These are phyloP conservation scores for Ramaria sp. DNA, from an alignment of 768 basidiomycete species.

Conservation along the genomic window DNA sequence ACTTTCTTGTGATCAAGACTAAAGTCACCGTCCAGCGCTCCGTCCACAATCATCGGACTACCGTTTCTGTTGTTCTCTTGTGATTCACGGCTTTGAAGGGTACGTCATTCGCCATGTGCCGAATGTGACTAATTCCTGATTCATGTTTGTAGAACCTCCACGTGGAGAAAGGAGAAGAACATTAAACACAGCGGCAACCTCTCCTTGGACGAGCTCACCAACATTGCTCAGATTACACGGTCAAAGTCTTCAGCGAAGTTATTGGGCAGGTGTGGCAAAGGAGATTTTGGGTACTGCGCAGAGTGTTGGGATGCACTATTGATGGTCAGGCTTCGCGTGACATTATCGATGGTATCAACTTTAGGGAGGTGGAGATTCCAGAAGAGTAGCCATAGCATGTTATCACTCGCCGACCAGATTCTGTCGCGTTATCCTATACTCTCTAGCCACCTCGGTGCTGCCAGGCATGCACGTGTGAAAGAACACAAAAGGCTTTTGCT, in stretches of 20 bases:
- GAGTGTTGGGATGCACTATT: slow-evolving; percentile 91
- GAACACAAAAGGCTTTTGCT: slow-evolving; percentile 42
- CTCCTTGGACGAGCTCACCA: slow-evolving; percentile 83
- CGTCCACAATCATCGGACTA: slow-evolving; percentile 99
- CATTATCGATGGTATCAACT: slow-evolving; percentile 78
- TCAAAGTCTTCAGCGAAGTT: slow-evolving; percentile 90
- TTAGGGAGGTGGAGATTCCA: slow-evolving; percentile 77
- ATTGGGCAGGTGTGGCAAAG: slow-evolving; percentile 79
- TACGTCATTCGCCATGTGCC: slow-evolving; percentile 26
- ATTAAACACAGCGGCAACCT: slow-evolving; percentile 98
- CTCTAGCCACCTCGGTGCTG: slow-evolving; percentile 37
- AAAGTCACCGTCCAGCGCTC: slow-evolving; percentile 98
- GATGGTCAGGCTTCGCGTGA: slow-evolving; percentile 92
- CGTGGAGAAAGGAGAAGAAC: slow-evolving; percentile 99
- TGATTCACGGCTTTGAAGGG: slow-evolving; percentile 98
- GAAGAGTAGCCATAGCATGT: slow-evolving; percentile 80
- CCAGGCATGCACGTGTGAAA: slow-evolving; percentile 37
- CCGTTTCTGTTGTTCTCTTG: slow-evolving; percentile 91
- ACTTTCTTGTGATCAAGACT: no score
- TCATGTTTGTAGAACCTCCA: slow-evolving; percentile 65
- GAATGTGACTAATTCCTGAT: not conserved
- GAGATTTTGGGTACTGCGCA: slow-evolving; percentile 98
- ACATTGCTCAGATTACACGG: slow-evolving; percentile 95
- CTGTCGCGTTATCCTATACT: slow-evolving; percentile 35
- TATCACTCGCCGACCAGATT: slow-evolving; percentile 40